Evolutionary conservation across 352 stramenopile genomes (phyloP).

Genomic region (Phytopythium aichiense): DNA sequence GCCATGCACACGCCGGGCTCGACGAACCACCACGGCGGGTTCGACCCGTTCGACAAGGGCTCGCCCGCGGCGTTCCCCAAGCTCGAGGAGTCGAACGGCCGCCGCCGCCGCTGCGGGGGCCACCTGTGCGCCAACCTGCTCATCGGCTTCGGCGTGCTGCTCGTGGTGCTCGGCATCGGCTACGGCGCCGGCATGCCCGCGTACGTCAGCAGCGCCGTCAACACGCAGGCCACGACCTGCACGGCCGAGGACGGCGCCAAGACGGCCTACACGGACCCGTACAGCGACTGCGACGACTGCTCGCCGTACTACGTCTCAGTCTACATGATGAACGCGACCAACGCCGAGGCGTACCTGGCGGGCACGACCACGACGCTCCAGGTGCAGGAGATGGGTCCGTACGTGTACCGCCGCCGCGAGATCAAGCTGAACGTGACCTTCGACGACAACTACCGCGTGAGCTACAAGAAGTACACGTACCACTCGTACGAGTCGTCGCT

Average conservation of each 20-base stretch:
- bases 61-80: conserved; percentile 21
- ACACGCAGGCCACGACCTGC: conserved; percentile 35
- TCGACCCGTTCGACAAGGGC: conserved; percentile 11
- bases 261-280: conserved; percentile 43
- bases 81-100: conserved; percentile 14
- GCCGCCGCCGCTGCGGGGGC: conserved; percentile 28
- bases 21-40: conserved; percentile 11
- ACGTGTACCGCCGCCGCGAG: conserved; percentile 62
- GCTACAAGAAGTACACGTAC: conserved; percentile 79
- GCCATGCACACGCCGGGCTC: conserved; percentile 18
- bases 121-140: conserved; percentile 27
- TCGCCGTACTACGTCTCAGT: conserved; percentile 67
- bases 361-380: conserved; percentile 43
- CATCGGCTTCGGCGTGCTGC: conserved; percentile 29
- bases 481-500: conserved; percentile 44
- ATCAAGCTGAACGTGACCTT: conserved; percentile 62
- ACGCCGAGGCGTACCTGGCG: conserved; percentile 53
- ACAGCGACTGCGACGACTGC: conserved; percentile 75
- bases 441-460: conserved; percentile 47
- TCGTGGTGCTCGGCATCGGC: conserved; percentile 42
- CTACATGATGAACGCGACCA: conserved; percentile 75
- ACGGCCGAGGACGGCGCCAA: conserved; percentile 31
- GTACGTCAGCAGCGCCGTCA: conserved; percentile 47
- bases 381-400: conserved; percentile 63
- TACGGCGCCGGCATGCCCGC: conserved; percentile 49